phyloP scores from a whole-genome alignment of 106 monocot species.

The Allium fistulosum region DNA sequence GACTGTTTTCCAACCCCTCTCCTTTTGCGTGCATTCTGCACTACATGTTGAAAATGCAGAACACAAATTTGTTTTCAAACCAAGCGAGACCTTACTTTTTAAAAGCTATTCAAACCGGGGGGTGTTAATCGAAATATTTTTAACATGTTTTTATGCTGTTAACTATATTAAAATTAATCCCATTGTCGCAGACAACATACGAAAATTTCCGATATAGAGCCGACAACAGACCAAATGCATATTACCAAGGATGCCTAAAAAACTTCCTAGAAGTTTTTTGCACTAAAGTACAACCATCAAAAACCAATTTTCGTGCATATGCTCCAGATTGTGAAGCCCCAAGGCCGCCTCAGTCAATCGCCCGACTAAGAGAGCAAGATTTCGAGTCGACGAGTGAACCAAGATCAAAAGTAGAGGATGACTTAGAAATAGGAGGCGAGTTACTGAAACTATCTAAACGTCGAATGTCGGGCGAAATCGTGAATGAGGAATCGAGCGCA shows the following conservation, averaged over 20 bases:
- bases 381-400: conserved; percentile 29
- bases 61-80: too few relatives aligned
- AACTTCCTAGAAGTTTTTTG: conserved; percentile 90
- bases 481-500: conserved; percentile 27
- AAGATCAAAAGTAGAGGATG: conserved; percentile 85
- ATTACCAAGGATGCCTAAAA: conserved; percentile 55
- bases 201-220: conserved; percentile 91
- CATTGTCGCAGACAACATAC: conserved; percentile 63
- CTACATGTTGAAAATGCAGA: too few relatives aligned
- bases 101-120: too few relatives aligned
- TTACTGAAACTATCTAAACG: conserved; percentile 72
- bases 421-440: conserved; percentile 82
- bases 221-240: conserved; percentile 55
- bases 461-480: conserved; percentile 33
- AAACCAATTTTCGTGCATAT: conserved; percentile 52
- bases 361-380: conserved; percentile 18
- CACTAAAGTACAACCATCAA: conserved; percentile 53
- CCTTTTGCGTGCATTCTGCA: too few relatives aligned
- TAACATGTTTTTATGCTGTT: neutral
- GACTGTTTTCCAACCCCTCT: too few relatives aligned
- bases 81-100: too few relatives aligned
- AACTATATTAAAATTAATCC: neutral
- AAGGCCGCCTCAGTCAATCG: conserved; percentile 17
- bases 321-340: conserved; percentile 33
- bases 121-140: neutral